Conservation (phyloP, 2,329 filamentous ascomycete genomes). For the Botryosphaeria dothidea region DNA sequence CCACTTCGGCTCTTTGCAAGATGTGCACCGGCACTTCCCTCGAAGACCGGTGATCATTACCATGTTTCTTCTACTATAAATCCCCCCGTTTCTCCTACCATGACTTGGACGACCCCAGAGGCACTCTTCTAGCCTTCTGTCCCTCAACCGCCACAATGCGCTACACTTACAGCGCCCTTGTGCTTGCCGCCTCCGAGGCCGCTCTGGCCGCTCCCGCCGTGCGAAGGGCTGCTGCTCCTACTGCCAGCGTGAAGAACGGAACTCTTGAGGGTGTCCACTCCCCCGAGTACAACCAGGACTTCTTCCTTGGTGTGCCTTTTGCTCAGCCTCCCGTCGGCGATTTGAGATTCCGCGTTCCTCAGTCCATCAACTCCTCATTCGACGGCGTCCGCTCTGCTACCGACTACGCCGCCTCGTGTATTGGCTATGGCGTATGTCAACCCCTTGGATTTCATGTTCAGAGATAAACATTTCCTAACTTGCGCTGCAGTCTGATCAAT, state of each 20-base stretch:
- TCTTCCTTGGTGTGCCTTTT: conserved; percentile 17
- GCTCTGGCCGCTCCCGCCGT: conserved; percentile 1
- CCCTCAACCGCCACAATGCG: neutral
- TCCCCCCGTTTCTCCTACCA: neutral
- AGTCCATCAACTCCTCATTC: conserved; percentile 45
- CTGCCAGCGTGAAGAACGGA: conserved; percentile 44
- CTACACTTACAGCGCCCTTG: neutral
- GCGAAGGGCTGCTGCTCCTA: conserved; percentile 26
- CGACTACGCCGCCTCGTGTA: conserved; percentile 44
- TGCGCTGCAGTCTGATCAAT: conserved; percentile 16
- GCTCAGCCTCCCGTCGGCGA: conserved; percentile 7
- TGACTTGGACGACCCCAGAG: neutral
- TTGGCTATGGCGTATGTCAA: conserved; percentile 39
- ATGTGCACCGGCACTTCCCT: neutral
- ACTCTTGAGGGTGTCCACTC: conserved; percentile 41
- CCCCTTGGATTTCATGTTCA: neutral
- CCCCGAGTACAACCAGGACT: conserved; percentile 30
- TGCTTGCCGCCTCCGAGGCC: conserved; percentile 10
- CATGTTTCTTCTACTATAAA: neutral
- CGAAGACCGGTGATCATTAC: neutral
- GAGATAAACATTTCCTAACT: neutral
- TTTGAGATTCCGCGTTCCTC: neutral
- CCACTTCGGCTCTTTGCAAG: neutral
- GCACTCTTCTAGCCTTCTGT: neutral
- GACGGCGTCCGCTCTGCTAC: conserved; percentile 41